A percentile compares a stretch with the other conserved stretches of the same genome.
Evolutionary conservation across 2,329 filamentous ascomycete genomes (phyloP).

Genomic region (Colletotrichum truncatum): DNA sequence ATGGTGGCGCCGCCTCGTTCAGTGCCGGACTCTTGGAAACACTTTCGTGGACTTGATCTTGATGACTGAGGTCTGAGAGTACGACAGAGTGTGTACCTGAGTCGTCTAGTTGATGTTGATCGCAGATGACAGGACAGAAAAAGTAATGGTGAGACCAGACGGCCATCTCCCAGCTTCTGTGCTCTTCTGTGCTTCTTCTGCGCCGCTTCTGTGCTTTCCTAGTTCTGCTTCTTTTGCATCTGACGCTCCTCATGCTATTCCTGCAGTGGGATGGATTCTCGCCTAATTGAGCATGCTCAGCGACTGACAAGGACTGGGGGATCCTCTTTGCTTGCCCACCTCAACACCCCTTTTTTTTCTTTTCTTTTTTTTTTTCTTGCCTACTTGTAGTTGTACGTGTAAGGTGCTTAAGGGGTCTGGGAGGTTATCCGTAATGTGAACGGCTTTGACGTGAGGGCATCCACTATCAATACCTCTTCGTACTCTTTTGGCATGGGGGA

Average conservation of each 20-base stretch:
- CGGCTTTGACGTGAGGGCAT: too few relatives aligned
- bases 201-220: background rate
- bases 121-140: background rate
- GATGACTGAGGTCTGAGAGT: background rate
- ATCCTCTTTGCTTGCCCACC: too few relatives aligned
- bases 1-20: slow-evolving; percentile 13
- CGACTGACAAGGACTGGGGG: too few relatives aligned
- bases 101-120: background rate
- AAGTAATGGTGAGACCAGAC: slow-evolving; percentile 11
- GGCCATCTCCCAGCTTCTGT: background rate
- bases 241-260: too few relatives aligned
- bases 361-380: too few relatives aligned
- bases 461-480: too few relatives aligned
- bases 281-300: background rate
- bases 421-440: too few relatives aligned
- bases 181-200: background rate
- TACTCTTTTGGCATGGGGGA: too few relatives aligned
- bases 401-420: too few relatives aligned
- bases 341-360: too few relatives aligned
- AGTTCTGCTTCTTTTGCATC: background rate
- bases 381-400: too few relatives aligned
- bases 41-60: background rate
- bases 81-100: background rate
- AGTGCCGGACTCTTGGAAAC: background rate
- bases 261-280: slow-evolving; percentile 12